Evolutionary conservation across 257 asterid species (phyloP).

Genomic region (Cordia subcordata): DNA sequence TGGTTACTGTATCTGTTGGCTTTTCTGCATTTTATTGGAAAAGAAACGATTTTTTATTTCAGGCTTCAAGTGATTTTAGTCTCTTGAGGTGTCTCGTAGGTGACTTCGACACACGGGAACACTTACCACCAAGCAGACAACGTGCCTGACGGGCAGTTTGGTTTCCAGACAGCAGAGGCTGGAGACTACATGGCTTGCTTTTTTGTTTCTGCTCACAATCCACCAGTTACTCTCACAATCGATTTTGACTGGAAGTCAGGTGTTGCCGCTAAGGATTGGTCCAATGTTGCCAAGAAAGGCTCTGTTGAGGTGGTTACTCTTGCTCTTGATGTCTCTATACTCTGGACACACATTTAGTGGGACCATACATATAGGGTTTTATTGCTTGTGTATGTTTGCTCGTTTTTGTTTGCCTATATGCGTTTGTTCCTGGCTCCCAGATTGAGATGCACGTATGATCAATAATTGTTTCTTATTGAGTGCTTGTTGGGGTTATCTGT

Average conservation of each 20-base stretch:
- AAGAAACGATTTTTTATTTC: neutral
- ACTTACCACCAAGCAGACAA: slow-evolving; percentile 72
- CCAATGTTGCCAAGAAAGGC: slow-evolving; percentile 84
- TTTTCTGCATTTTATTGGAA: neutral
- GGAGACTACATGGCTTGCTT: slow-evolving; percentile 96
- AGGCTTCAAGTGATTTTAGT: neutral
- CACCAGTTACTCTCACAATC: slow-evolving; percentile 52
- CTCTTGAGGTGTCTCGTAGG: slow-evolving; percentile 32
- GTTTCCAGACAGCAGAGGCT: slow-evolving; percentile 72
- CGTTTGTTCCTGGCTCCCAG: no score
- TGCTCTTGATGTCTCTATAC: neutral
- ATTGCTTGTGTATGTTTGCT: no score
- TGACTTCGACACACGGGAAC: slow-evolving; percentile 79
- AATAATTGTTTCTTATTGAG: no score
- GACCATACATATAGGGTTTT: no score
- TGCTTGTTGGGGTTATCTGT: no score
- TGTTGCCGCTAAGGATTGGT: slow-evolving; percentile 90
- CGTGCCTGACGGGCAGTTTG: slow-evolving; percentile 77
- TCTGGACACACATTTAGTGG: neutral
- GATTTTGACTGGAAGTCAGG: slow-evolving; percentile 97
- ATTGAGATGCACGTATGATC: no score
- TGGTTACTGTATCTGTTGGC: neutral
- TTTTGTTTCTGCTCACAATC: slow-evolving; percentile 62
- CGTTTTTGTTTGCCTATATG: no score
- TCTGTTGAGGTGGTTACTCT: slow-evolving; percentile 70